Conservation (phyloP, 352 stramenopile species). For the Aphanomyces cochlioides region DNA sequence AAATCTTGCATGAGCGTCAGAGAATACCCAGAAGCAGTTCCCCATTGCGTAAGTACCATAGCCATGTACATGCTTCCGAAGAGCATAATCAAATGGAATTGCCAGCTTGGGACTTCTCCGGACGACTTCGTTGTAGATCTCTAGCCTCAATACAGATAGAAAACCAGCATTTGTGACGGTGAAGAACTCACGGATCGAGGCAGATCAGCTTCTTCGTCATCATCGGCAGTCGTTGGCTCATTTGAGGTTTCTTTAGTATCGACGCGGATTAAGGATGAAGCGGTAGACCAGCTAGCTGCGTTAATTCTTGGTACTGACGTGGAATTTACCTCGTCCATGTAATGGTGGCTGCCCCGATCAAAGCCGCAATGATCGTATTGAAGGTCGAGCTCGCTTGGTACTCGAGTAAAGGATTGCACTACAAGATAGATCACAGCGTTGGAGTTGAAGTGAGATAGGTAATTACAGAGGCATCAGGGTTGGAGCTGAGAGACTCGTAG, state of each 20-base stretch:
- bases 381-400: slow-evolving; percentile 5
- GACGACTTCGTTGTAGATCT: neutral
- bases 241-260: slow-evolving; percentile 12
- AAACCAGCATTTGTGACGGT: slow-evolving; percentile 7
- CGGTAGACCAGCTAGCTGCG: slow-evolving; percentile 24
- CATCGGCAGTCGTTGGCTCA: slow-evolving; percentile 4
- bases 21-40: slow-evolving; percentile 49
- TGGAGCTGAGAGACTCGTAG: slow-evolving; percentile 64
- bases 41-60: slow-evolving; percentile 81
- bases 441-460: too few species aligned
- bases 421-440: neutral
- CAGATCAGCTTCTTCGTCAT: slow-evolving; percentile 36
- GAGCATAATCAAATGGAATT: slow-evolving; percentile 74
- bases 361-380: slow-evolving; percentile 52
- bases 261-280: slow-evolving; percentile 20
- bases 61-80: slow-evolving; percentile 76
- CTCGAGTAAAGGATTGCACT: slow-evolving; percentile 26
- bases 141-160: too few species aligned
- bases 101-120: slow-evolving; percentile 50
- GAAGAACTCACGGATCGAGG: neutral
- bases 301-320: neutral
- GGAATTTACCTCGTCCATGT: slow-evolving; percentile 53
- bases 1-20: neutral
- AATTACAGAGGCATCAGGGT: slow-evolving; percentile 43
- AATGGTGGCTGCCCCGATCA: slow-evolving; percentile 44